phyloP scores from a whole-genome alignment of 768 basidiomycete species.

The Clitopilus hobsonii region DNA sequence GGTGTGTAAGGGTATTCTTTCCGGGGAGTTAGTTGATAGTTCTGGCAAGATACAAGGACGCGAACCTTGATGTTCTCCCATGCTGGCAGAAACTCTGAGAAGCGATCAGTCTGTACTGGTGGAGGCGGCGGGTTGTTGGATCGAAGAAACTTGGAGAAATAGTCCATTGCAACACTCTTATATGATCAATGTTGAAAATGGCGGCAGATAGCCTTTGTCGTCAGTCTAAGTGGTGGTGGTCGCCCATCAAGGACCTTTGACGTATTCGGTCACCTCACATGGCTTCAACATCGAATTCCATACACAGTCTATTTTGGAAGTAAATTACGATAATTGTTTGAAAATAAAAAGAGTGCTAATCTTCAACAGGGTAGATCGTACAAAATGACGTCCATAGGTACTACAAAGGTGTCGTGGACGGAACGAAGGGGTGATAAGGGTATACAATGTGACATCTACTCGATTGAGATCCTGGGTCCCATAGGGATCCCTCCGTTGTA shows the following conservation, averaged over 20 bases:
- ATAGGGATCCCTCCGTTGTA: slow-evolving; percentile 52
- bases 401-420: background rate
- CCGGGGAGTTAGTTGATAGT: slow-evolving; percentile 7
- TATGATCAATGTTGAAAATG: background rate
- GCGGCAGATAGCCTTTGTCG: background rate
- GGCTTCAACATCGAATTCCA: too few relatives aligned
- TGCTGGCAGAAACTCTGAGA: slow-evolving; percentile 69
- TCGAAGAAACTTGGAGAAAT: slow-evolving; percentile 79
- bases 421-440: slow-evolving; percentile 21
- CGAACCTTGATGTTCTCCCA: slow-evolving; percentile 72
- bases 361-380: background rate
- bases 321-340: background rate
- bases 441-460: slow-evolving; percentile 34
- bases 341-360: background rate
- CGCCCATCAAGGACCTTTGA: background rate
- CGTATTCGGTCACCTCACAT: too few relatives aligned
- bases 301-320: background rate
- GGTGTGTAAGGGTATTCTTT: slow-evolving; percentile 78
- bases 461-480: slow-evolving; percentile 71
- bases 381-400: background rate
- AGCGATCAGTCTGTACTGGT: slow-evolving; percentile 59
- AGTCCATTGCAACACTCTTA: slow-evolving; percentile 51
- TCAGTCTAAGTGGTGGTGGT: background rate
- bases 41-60: slow-evolving; percentile 1
- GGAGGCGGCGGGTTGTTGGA: slow-evolving; percentile 34